These are phyloP conservation scores for barley (Hordeum vulgare) DNA, from an alignment of 176 grass and related monocot species.

Conservation along the genomic window DNA sequence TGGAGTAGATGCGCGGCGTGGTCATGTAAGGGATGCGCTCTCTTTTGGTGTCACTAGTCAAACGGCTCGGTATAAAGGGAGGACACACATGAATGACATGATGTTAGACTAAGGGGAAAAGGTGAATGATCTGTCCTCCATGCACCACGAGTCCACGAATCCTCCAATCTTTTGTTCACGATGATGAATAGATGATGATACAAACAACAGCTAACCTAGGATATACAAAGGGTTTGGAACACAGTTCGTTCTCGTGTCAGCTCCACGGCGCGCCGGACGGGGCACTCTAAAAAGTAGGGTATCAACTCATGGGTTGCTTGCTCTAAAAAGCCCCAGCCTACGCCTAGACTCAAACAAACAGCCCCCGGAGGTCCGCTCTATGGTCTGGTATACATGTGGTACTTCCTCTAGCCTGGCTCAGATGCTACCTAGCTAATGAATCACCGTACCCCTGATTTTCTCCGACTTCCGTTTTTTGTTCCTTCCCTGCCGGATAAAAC, in stretches of 20 bases:
- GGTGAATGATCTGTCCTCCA: slow-evolving; percentile 5
- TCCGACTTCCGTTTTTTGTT: background rate
- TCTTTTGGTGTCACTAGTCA: background rate
- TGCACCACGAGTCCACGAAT: slow-evolving; percentile 4
- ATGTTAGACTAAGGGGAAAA: background rate
- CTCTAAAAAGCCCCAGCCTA: background rate
- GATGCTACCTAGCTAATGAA: background rate
- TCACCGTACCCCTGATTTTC: background rate
- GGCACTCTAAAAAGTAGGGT: background rate
- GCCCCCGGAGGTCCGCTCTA: background rate
- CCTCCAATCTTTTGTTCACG: background rate
- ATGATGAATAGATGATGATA: background rate
- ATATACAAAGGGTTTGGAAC: background rate
- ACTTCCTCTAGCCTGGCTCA: background rate
- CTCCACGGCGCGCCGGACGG: background rate
- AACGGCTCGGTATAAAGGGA: background rate
- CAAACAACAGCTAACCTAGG: background rate
- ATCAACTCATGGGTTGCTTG: background rate
- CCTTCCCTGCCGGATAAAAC: background rate
- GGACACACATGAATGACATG: background rate
- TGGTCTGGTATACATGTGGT: background rate
- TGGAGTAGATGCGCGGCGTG: background rate
- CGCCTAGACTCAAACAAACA: background rate
- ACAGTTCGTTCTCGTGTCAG: background rate
- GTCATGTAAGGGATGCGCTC: background rate